Percentiles rank a stretch among this genome's conserved stretches.
phyloP scores from a whole-genome alignment of 192 early-diverging fungal species.

The Gigaspora rosea region DNA sequence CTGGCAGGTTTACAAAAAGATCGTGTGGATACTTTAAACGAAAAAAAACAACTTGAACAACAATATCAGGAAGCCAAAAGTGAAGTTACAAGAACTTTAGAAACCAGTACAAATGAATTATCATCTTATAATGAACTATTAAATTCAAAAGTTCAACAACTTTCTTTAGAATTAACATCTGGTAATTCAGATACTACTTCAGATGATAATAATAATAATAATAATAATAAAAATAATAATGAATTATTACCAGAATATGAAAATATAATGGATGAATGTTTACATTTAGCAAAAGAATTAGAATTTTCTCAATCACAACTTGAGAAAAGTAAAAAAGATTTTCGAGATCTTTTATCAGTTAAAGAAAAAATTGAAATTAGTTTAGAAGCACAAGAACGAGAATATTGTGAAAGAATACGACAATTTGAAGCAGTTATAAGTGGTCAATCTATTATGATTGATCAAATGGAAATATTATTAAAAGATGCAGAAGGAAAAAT shows the following conservation, averaged over 20 bases:
- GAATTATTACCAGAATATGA: constrained; percentile 15
- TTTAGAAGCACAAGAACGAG: constrained; percentile 24
- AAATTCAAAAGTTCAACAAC: constrained; percentile 16
- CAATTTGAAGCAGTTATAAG: constrained; percentile 18
- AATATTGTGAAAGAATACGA: constrained; percentile 26
- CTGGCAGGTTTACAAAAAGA: constrained; percentile 20
- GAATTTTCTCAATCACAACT: constrained; percentile 8
- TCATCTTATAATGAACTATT: constrained; percentile 4
- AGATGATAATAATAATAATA: background rate
- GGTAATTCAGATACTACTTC: background rate
- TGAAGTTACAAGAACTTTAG: constrained; percentile 26
- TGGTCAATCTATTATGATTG: constrained; percentile 22
- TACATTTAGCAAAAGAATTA: constrained; percentile 23
- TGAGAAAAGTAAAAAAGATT: constrained; percentile 25
- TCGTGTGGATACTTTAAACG: constrained; percentile 21
- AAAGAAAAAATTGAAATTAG: constrained; percentile 25
- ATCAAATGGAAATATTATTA: constrained; percentile 29
- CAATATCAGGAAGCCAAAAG: constrained; percentile 22
- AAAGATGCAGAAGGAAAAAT: constrained; percentile 27
- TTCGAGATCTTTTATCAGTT: constrained; percentile 3
- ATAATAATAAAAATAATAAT: background rate
- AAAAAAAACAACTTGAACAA: constrained; percentile 31
- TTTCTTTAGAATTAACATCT: background rate
- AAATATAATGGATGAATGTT: constrained; percentile 27
- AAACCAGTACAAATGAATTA: constrained; percentile 23